Percentiles rank a stretch among this genome's conserved stretches.
These are phyloP conservation scores for Mayamaea pseudoterrestris DNA, from an alignment of 108 stramenopile genomes.

Conservation along the genomic window DNA sequence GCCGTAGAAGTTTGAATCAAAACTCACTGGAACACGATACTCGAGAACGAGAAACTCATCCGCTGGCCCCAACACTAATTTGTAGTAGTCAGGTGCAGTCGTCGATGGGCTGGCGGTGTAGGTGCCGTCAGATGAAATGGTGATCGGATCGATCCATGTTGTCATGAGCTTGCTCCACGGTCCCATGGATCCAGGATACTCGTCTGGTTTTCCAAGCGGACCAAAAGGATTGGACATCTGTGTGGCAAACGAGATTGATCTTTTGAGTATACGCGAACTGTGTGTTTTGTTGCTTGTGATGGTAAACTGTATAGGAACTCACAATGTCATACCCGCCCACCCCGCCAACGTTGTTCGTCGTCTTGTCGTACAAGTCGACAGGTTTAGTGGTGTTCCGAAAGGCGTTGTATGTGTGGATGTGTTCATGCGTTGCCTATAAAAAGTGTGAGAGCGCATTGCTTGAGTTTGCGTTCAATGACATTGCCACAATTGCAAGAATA, in stretches of 20 bases:
- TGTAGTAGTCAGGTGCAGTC: constrained; percentile 18
- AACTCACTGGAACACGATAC: constrained; percentile 29
- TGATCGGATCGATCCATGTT: constrained; percentile 41
- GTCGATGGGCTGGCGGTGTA: constrained; percentile 20
- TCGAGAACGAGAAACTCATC: constrained; percentile 39
- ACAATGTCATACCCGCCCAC: constrained; percentile 19
- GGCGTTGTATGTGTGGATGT: too few relatives aligned
- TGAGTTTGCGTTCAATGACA: too few relatives aligned
- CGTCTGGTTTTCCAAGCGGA: background rate
- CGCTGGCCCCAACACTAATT: constrained; percentile 10
- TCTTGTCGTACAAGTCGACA: constrained; percentile 20
- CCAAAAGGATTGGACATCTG: constrained; percentile 10
- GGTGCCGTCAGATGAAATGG: constrained; percentile 27
- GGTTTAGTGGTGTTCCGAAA: constrained; percentile 9
- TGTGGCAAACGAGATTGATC: too few relatives aligned
- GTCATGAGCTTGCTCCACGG: constrained; percentile 37
- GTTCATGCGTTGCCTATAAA: too few relatives aligned
- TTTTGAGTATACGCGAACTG: too few relatives aligned
- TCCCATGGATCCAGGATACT: constrained; percentile 26
- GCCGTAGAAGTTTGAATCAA: constrained; percentile 3
- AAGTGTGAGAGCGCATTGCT: too few relatives aligned
- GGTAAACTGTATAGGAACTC: too few relatives aligned
- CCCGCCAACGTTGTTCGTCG: constrained; percentile 8
- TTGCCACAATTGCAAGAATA: too few relatives aligned
- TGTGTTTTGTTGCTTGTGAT: too few relatives aligned